Base-by-base conservation (phyloP, 805 yeast species). In the Metschnikowia shivogae region DNA sequence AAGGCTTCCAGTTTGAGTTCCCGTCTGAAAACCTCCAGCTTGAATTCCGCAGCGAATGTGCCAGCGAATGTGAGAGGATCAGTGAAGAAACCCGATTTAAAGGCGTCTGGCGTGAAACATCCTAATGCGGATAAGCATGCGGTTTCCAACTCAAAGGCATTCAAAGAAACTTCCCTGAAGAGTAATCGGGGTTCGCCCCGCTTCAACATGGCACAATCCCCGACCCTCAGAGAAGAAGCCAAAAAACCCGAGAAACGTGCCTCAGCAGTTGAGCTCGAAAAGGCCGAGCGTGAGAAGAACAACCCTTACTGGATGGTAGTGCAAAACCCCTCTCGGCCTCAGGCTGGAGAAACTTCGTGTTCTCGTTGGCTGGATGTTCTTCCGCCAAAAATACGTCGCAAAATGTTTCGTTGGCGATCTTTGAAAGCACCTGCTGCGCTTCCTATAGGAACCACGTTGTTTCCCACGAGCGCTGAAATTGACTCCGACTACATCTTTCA, bases 351-450 rank as follows among this genome's bases (percentile, higher is more conserved):
- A 20, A 42, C 44, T 4, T 43, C 47, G 6, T 39, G 42, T 28
- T 74, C 78, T 5, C 77, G 95, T 46, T 93, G 99, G 99, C 82
- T 82, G 45, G 89, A 86, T 63, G 95, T 89, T 1, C 88, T 88
- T 55, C 96, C 98, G 0, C 76, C 77, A 11, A 77, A 78, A 35
- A 80, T 83, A 12, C 80, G 76, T 43, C 71, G 86, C 43, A 78
- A 79, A 54, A 70, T 82, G 12, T 83, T 90, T 41, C 90, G 90
- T 59, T 93, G 99, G 99, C 78, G 88, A 43, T 90, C 98, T 0
- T 73, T 95, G 43, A 84, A 89, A 11, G 81, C 97, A 0, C 99
- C 99, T 0, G 97, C 98, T 0, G 84, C 95, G 6, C 69, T 93
- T 22, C 99, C 99, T 0, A 69, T 87, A 0, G 81, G 89, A 2